Base-by-base conservation (phyloP, 2,329 filamentous ascomycete genomes). In the Venturia oleaginea region DNA sequence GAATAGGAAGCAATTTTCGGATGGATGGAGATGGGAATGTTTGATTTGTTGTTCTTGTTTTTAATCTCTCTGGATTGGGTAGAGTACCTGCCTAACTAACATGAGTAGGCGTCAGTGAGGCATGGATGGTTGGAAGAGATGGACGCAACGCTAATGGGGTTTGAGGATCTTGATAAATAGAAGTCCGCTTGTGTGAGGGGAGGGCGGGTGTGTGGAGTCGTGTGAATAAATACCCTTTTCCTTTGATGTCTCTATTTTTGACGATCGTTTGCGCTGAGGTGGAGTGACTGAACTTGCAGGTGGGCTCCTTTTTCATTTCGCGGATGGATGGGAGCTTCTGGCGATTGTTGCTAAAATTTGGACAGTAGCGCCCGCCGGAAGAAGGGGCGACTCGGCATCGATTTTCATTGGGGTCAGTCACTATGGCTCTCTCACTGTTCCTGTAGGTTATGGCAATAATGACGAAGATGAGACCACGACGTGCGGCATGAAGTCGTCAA, bases 141-240 rank as follows among this genome's bases (percentile, higher is more conserved):
- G 17, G 51, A 30, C 30, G 51, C 15, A 57, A n/a, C 30, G 51
- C 27, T 34, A 57, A 57, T 57, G 51, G 27, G 27, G 22, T 57
- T 57, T n/a, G 4, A 15, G 24, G 27, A 34, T 57, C 2, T 57
- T 13, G 51, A 34, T 57, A 57, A 17, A 8, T 34, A 57, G 27
- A 57, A 7, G 6, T 57, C 51, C 51, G 19, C 51, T 57, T 57
- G 15, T 15, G 51, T 30, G 27, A 57, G 30, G 30, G 15, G 19
- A 32, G 30, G 51, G 19, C 51, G 2, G 7, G 15, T 34, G 51
- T 10, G 10, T 32, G 27, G 19, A 34, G 15, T 37, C 11, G 11
- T 34, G 51, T 57, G 48, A 55, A 55, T 55, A 17, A 57, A 57
- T 57, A 57, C 51, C 51, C 51, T 34, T 57, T 34, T 34, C 27